Conservation (phyloP, 257 asterid genomes). For the Solanum virginianum region DNA sequence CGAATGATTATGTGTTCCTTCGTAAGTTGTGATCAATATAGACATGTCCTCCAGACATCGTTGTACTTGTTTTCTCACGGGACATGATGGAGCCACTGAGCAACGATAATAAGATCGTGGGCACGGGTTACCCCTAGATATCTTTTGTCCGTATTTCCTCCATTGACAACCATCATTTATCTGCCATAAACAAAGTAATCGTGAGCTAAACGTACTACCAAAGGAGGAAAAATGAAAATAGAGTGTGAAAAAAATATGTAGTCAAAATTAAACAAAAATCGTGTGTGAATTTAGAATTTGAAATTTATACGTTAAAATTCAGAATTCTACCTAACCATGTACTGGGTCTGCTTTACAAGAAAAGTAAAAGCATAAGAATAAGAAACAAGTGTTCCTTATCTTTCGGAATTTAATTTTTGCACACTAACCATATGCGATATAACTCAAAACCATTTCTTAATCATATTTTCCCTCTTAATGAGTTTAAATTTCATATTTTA, state of each 20-base stretch:
- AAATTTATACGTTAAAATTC: no score
- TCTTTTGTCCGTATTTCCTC: slow-evolving; percentile 94
- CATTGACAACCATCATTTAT: slow-evolving; percentile 95
- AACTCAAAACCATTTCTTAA: neutral
- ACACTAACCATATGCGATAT: neutral
- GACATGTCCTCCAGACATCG: slow-evolving; percentile 68
- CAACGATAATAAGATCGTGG: slow-evolving; percentile 92
- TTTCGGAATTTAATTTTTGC: no score
- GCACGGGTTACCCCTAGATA: slow-evolving; percentile 77
- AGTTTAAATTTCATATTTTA: neutral
- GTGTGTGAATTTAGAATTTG: neutral
- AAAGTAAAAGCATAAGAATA: no score
- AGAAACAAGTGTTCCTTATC: neutral
- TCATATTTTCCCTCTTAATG: neutral
- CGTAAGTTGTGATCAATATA: slow-evolving; percentile 73
- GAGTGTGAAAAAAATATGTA: neutral
- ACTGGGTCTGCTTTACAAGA: neutral
- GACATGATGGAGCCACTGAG: slow-evolving; percentile 69
- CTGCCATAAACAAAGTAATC: slow-evolving; percentile 10
- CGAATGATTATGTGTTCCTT: slow-evolving; percentile 88
- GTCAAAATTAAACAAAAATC: neutral
- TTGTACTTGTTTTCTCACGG: slow-evolving; percentile 90
- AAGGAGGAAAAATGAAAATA: neutral
- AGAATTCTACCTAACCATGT: neutral
- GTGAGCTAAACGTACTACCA: neutral